Evolutionary conservation across 1,139 yeast genomes (phyloP).

Genomic region (Suhomyces coccinellae): DNA sequence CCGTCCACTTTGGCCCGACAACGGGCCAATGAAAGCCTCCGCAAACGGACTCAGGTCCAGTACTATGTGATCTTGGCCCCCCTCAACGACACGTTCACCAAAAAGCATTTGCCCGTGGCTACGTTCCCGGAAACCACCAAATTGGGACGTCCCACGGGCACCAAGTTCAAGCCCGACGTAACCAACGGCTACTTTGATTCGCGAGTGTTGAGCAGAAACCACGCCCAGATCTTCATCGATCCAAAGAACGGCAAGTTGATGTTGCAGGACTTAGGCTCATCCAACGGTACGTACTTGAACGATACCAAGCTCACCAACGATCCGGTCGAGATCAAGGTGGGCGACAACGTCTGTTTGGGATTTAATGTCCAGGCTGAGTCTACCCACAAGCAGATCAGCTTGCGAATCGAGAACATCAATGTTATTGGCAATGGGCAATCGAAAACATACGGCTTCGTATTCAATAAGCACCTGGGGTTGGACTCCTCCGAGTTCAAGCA

Average conservation of each 20-base stretch:
- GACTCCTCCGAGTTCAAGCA: slow-evolving; percentile 40
- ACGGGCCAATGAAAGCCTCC: slow-evolving; percentile 18
- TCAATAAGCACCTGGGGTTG: slow-evolving; percentile 16
- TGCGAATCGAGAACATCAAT: slow-evolving; percentile 71
- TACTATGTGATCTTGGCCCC: slow-evolving; percentile 69
- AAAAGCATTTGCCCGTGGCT: slow-evolving; percentile 79
- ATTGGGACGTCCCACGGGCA: slow-evolving; percentile 83
- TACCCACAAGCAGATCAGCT: slow-evolving; percentile 83
- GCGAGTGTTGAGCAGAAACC: slow-evolving; percentile 87
- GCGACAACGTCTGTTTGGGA: slow-evolving; percentile 85
- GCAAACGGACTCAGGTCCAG: slow-evolving; percentile 37
- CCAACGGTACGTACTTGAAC: slow-evolving; percentile 93
- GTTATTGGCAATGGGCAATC: slow-evolving; percentile 34
- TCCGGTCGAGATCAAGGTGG: slow-evolving; percentile 63
- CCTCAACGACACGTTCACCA: slow-evolving; percentile 77
- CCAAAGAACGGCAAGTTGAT: slow-evolving; percentile 64
- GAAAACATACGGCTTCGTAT: slow-evolving; percentile 7
- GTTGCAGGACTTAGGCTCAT: slow-evolving; percentile 83
- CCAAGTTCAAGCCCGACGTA: slow-evolving; percentile 69
- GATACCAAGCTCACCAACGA: slow-evolving; percentile 67
- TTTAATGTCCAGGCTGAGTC: slow-evolving; percentile 84
- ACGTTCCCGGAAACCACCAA: slow-evolving; percentile 79
- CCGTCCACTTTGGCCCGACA: slow-evolving; percentile 14
- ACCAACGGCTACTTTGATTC: slow-evolving; percentile 95
- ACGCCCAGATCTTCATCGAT: slow-evolving; percentile 85